Base-by-base conservation (phyloP, 2,329 filamentous ascomycete species). In the Incumbomyces delicatus region DNA sequence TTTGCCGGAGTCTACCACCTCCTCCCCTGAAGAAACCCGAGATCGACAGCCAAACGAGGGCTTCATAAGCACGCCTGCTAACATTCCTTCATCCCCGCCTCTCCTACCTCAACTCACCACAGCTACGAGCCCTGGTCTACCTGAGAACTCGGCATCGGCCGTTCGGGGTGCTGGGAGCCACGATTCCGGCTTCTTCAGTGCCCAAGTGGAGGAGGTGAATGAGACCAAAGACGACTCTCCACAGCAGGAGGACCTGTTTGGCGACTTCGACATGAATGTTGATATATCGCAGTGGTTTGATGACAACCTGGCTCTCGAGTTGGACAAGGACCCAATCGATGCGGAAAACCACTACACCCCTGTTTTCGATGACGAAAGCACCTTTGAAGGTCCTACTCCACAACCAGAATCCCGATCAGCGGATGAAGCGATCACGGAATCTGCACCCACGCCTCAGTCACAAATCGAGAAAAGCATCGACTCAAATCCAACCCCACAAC, bases 71-170 rank as follows among this genome's bases (percentile, higher is more conserved):
- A 94, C 87, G 44, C 84, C 87, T 3, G 80, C 80, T 41, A 85
- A 87, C 45, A 87, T 96, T 56, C 85, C 85, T 1, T 96, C 92
- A 0, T 96, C 90, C 2, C 90, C 90, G 12, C 92, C 92, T 1
- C 74, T 94, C 1, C 80, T 88, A 52, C 76, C 78, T 53, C 35
- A 43, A 32, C 44, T 50, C 22, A 29, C 49, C 37, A 44, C 50
- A 12, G 78, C 82, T 20, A 95, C 89, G 2, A 96, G 90, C 60
- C 92, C 90, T 2, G 75, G 80, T 36, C 72, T 88, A 41, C 79
- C 81, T 44, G 74, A 32, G 14, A 7, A 32, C 13, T 30, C 75
- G 4, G 18, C 13, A 7, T 31, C 13, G 16, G 6, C 31, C 12
- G 40, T 29, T 36, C 42, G 16, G 3, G 13, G 31, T 13, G 7